Evolutionary conservation across 2,329 filamentous ascomycete genomes (phyloP), one percentile per base, ranked within the genome.

Genomic region (Aureobasidium sp.): DNA sequence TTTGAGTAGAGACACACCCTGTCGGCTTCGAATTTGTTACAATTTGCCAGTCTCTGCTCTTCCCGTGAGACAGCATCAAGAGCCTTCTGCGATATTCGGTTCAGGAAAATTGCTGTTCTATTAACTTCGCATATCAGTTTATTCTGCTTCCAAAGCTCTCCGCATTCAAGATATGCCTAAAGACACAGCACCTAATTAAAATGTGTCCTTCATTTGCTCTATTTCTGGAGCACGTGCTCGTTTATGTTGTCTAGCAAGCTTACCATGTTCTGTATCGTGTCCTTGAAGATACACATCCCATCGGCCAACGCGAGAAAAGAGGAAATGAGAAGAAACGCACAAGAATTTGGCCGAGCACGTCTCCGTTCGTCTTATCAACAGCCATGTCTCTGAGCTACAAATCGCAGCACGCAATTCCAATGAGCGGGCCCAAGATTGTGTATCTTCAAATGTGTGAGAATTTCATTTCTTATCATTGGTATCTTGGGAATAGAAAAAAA

Each of bases 311-410:
- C 33, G 24, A 24, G n/a, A 19, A 15, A 45, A 44, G 53, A 56
- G 53, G 53, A 44, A 6, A 33, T 56, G 39, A 56, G 11, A 37
- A 56, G 37, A 54, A 54, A 40, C 50, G 50, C 29, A 56, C 39
- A 39, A 45, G 4, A 33, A 40, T 54, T 45, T 17, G 39, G 33
- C 37, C 53, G 39, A 44, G 53, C 17, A 17, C 15, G 24, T 8
- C 22, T 42, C 22, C 39, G 29, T 22, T 15, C n/a, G 19, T 3
- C 39, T 56, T 56, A 56, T 56, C 53, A 50, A 12, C 6, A 33
- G 7, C 27, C 27, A 33, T 45, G 53, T 35, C 39, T 22, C 40
- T 35, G 6, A n/a, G 27, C 29, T 44, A 35, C 15, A 22, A 42
- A 31, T 44, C 27, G 35, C 39, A 22, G n/a, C 27, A 14, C 37